Evolutionary conservation across 331 rosid genomes (phyloP), one percentile per base, ranked within the genome.

Genomic region (Malus hybrid): DNA sequence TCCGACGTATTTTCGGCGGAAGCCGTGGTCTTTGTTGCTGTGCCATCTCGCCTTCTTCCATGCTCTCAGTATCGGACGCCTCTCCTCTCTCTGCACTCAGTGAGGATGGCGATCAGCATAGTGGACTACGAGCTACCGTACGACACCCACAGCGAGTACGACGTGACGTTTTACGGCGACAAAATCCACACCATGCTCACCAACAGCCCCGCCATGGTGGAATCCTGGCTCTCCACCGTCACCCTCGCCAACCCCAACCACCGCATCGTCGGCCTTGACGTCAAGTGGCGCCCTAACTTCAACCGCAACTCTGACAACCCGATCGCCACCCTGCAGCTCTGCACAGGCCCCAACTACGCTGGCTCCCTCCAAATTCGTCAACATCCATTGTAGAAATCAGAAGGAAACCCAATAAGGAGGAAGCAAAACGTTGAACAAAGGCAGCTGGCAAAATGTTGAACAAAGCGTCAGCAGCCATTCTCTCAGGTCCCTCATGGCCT

Each of bases 231-330:
- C 68, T 5, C 85, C 15, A 65, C 82, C 31, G 79, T 12, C 73
- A 55, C 68, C 39, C 79, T 70, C 56, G 68, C 6, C 15, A 27
- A 39, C 22, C 62, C 14, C 46, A 32, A 9, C 56, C 44, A 33
- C 29, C 71, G 76, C 27, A 8, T 76, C 48, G 84, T 88, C n/a
- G 93, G 97, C 50, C 86, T 92, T 13, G 97, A 88, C 83, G 28
- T 92, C 33, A 93, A 92, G 69, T 92, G 97, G 97, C 90, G 97
- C 12, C 97, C 96, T 6, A 86, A 75, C 73, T 34, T 33, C 69
- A 71, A 39, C 22, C 78, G 88, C 59, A 29, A 63, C 65, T 13
- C 14, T 44, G 4, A 75, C 0, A 76, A 90, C 73, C 89, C 79
- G 0, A 65, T 79, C 22, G 22, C 22, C 22, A 22, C 22, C 22